Conservation (phyloP, 768 basidiomycete species). For the Jaapia argillacea region DNA sequence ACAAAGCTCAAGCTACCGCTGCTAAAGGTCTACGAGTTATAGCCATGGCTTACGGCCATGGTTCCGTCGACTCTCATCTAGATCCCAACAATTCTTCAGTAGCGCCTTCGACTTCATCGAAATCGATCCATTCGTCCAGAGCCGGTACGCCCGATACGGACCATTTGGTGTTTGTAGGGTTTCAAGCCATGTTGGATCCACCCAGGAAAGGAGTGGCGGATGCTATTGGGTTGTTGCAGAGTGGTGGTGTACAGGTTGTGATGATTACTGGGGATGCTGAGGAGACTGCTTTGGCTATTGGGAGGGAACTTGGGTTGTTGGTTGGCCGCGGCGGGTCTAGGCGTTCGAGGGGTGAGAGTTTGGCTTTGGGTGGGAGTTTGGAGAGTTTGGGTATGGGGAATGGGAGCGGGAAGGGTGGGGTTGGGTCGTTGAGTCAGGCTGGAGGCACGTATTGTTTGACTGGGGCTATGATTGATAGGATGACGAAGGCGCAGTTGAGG, state of each 20-base stretch:
- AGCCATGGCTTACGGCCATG: slow-evolving; percentile 86
- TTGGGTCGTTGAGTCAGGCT: slow-evolving; percentile 3
- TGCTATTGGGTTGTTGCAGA: slow-evolving; percentile 70
- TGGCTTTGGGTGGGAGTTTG: background rate
- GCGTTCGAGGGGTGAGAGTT: background rate
- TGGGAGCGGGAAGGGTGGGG: too few species aligned
- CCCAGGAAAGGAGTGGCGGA: slow-evolving; percentile 91
- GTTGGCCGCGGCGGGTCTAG: slow-evolving; percentile 36
- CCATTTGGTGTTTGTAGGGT: slow-evolving; percentile 83
- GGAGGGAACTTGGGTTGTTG: slow-evolving; percentile 72
- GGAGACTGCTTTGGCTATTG: slow-evolving; percentile 83
- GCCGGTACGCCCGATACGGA: slow-evolving; percentile 20
- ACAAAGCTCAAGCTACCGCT: slow-evolving; percentile 64
- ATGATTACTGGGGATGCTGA: slow-evolving; percentile 98
- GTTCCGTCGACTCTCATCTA: slow-evolving; percentile 32
- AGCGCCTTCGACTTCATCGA: slow-evolving; percentile 12
- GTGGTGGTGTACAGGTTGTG: slow-evolving; percentile 88
- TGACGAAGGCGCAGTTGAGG: slow-evolving; percentile 71
- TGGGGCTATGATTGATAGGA: slow-evolving; percentile 75
- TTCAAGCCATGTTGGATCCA: slow-evolving; percentile 93
- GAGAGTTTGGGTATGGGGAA: background rate
- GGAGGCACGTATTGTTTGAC: slow-evolving; percentile 49
- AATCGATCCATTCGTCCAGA: slow-evolving; percentile 15
- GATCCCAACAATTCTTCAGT: slow-evolving; percentile 12
- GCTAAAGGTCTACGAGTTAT: slow-evolving; percentile 76